A percentile compares a stretch with the other conserved stretches of the same genome.
Conservation (phyloP, 352 stramenopile species). For the Phytophthora rubi region DNA sequence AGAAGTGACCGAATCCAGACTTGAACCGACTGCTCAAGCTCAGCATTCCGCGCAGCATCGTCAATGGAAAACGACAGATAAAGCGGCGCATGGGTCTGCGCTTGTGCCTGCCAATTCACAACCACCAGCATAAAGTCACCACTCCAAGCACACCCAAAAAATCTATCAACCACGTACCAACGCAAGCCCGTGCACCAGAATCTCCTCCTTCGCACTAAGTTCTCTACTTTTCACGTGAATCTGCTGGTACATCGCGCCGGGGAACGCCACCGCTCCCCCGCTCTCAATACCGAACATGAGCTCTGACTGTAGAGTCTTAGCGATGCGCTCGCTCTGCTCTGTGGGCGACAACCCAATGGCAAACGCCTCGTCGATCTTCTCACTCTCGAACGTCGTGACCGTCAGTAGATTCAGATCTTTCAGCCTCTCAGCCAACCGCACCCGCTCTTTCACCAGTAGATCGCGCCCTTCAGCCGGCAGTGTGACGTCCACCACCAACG, state of each 20-base stretch:
- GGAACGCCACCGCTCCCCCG: constrained; percentile 25
- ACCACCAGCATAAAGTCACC: neutral
- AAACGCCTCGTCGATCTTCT: constrained; percentile 21
- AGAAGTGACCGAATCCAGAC: constrained; percentile 51
- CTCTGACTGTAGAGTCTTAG: constrained; percentile 67
- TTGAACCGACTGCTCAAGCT: constrained; percentile 27
- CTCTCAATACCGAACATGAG: constrained; percentile 65
- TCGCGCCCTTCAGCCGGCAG: constrained; percentile 58
- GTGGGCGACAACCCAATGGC: constrained; percentile 18
- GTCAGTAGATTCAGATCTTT: constrained; percentile 53
- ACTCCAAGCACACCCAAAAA: neutral
- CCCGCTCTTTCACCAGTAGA: constrained; percentile 35
- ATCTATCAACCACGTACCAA: constrained; percentile 13
- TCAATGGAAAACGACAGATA: constrained; percentile 74
- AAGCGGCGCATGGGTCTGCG: constrained; percentile 55
- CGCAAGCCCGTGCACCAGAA: constrained; percentile 48
- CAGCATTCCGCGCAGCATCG: neutral
- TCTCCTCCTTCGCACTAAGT: constrained; percentile 31
- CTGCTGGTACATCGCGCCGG: constrained; percentile 75
- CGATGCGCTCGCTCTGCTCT: constrained; percentile 58
- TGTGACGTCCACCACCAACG: constrained; percentile 64
- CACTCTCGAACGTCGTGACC: constrained; percentile 59
- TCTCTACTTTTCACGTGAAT: constrained; percentile 33
- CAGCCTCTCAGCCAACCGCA: constrained; percentile 46
- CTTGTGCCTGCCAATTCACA: constrained; percentile 48